Percentiles rank a stretch among this genome's conserved stretches.
These are phyloP conservation scores for Cryptosporidium andersoni DNA, from an alignment of 169 alveolate species.

Conservation along the genomic window DNA sequence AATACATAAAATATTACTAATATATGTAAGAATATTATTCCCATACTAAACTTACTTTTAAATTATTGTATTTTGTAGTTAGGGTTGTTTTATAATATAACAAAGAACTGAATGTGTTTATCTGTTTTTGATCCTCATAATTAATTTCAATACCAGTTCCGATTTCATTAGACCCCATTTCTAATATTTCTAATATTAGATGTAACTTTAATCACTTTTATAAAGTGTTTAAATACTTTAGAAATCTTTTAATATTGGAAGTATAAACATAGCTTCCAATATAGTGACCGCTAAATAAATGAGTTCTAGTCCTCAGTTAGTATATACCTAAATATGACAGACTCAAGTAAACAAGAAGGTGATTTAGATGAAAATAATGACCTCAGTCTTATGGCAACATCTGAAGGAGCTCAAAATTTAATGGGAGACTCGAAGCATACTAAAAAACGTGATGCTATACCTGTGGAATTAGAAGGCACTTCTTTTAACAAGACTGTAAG, in stretches of 20 bases:
- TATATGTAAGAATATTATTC: background rate
- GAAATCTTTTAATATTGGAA: background rate
- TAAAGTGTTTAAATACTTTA: background rate
- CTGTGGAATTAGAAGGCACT: no score
- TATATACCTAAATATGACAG: no score
- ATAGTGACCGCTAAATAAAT: no score
- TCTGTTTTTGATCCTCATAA: constrained; percentile 64
- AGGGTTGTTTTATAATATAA: constrained; percentile 13
- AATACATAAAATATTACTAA: background rate
- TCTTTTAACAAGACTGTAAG: no score
- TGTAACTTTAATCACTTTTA: background rate
- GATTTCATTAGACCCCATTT: constrained; percentile 3
- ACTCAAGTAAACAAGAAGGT: background rate
- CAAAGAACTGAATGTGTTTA: constrained; percentile 42
- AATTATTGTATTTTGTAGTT: constrained; percentile 15
- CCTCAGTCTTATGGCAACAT: no score
- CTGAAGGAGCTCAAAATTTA: no score
- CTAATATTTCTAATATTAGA: background rate
- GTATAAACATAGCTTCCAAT: no score
- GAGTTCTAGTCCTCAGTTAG: no score
- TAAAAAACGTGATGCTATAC: no score
- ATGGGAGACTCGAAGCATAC: no score
- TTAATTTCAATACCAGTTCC: constrained; percentile 34
- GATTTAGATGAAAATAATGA: background rate
- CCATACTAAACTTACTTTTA: constrained; percentile 21